phyloP scores from a whole-genome alignment of 148 eudicot genomes.

The Camellia granthamiana region DNA sequence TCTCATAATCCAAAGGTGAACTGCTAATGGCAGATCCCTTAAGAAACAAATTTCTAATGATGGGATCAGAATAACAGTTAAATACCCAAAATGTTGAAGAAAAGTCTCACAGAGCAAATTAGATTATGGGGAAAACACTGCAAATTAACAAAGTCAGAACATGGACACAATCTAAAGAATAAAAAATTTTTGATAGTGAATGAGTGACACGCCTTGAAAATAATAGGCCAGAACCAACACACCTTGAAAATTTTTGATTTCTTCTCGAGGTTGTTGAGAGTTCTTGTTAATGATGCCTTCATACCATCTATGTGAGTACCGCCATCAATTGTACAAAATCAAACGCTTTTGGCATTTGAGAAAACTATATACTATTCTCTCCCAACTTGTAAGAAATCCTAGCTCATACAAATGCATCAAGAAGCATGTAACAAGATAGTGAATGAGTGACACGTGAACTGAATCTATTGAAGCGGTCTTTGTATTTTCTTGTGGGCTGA shows the following conservation, averaged over 20 bases:
- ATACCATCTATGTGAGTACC: conserved; percentile 97
- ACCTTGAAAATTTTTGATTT: conserved; percentile 87
- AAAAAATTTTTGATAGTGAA: too few species aligned
- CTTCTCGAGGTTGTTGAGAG: conserved; percentile 76
- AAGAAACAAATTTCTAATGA: too few species aligned
- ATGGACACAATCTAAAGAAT: too few species aligned
- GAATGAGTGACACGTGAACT: neutral
- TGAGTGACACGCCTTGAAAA: too few species aligned
- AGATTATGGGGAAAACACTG: too few species aligned
- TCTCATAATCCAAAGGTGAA: too few species aligned
- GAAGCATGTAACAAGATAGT: neutral
- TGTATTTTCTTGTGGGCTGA: neutral
- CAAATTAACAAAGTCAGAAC: too few species aligned
- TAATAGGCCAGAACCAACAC: conserved; percentile 4
- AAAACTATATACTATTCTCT: neutral
- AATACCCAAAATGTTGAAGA: too few species aligned
- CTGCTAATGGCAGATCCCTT: too few species aligned
- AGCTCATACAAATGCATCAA: neutral
- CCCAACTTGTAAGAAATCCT: neutral
- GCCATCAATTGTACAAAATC: conserved; percentile 76
- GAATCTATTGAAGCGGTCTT: neutral
- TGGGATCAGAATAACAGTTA: too few species aligned
- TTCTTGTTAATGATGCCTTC: conserved; percentile 82
- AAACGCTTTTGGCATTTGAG: neutral
- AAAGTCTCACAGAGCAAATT: too few species aligned